Base-by-base conservation (phyloP, 106 monocot species). In the Allium sativum region DNA sequence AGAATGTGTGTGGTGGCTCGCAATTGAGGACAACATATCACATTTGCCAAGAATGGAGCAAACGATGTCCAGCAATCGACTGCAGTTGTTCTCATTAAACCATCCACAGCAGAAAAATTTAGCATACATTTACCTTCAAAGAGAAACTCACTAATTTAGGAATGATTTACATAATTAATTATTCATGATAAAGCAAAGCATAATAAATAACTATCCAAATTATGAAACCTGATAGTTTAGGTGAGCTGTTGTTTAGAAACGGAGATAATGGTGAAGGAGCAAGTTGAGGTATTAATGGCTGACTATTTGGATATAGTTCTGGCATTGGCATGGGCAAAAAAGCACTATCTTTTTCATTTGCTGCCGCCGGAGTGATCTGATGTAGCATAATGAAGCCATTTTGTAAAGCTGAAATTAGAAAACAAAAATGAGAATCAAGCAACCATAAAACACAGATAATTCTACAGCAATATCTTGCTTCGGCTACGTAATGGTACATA, bases 11-110 rank as follows among this genome's bases (percentile, higher is more conserved):
- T 65, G n/a, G 84, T 91, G n/a, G 96, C 82, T 54, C 84, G 71
- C 55, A 91, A 82, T 64, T 96, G 96, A 20, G 96, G 96, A 52
- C 96, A 96, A 56, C 96, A 96, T 40, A 96, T 96, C 40, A 96
- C 96, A 59, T 96, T 96, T 41, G 96, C 96, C 55, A 96, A 67
- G 62, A 84, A 91, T 40, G 91, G 96, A 52, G 91, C 96, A 66
- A 96, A 91, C 8, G 78, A 76, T n/a, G 77, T 52, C 45, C 73
- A 84, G 48, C 96, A 96, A 77, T 96, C 96, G 53, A 91, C 71
- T 20, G 96, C 91, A 2, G 96, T 91, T 21, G 82, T 91, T 19
- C 65, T 82, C n/a, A 91, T 61, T 62, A 96, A 73, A 56, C 65
- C 65, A 20, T 80, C 77, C 21, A 72, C 77, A 21, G 77, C 62